Conservation (phyloP, 257 asterid species). For the Coffea canephora region DNA sequence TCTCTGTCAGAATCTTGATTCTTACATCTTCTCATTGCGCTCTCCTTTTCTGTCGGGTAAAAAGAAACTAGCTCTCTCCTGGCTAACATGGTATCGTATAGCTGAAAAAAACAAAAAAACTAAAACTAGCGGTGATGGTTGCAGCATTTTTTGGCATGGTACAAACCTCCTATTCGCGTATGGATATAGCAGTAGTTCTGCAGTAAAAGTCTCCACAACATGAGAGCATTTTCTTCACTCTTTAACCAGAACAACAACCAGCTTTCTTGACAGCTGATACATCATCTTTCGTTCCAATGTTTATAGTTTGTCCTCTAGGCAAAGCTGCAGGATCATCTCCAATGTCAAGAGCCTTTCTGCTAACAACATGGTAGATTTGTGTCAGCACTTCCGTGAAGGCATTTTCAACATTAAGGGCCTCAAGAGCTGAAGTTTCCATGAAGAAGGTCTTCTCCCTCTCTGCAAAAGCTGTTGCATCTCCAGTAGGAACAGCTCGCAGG, state of each 20-base stretch:
- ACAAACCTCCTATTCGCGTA: neutral
- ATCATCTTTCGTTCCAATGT: conserved; percentile 62
- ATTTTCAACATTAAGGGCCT: conserved; percentile 67
- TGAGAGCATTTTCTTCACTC: neutral
- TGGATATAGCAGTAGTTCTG: neutral
- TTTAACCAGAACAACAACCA: conserved; percentile 71
- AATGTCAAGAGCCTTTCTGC: conserved; percentile 64
- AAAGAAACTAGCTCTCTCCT: conserved; percentile 10
- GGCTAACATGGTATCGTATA: neutral
- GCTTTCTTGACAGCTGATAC: conserved; percentile 70
- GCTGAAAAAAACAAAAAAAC: neutral
- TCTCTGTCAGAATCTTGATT: neutral
- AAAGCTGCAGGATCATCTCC: conserved; percentile 68
- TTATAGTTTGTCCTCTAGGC: conserved; percentile 70
- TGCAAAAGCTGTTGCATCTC: conserved; percentile 60
- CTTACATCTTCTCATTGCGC: neutral
- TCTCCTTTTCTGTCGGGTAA: neutral
- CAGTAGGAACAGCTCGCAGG: conserved; percentile 58
- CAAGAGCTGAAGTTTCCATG: conserved; percentile 88
- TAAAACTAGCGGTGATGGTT: neutral
- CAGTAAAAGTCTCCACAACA: neutral
- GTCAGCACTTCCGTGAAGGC: conserved; percentile 81
- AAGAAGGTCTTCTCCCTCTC: conserved; percentile 60
- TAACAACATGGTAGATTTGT: conserved; percentile 62
- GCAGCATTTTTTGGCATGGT: conserved; percentile 6